Evolutionary conservation across 2,329 filamentous ascomycete species (phyloP).

Genomic region (Fusarium sambucinum): DNA sequence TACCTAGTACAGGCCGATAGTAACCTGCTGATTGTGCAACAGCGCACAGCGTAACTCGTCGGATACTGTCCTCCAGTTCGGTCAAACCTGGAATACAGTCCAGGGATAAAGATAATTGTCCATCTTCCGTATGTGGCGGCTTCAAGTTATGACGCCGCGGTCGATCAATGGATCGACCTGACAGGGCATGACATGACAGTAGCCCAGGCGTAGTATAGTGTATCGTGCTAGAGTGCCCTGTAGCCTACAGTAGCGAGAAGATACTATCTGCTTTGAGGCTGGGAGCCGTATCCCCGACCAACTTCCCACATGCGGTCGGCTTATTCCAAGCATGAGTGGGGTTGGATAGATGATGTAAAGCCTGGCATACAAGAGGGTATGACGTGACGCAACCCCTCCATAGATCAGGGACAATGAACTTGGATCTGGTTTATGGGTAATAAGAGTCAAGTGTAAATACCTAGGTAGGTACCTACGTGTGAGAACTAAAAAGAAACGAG

Average conservation of each 20-base stretch:
- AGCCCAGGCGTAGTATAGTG: background rate
- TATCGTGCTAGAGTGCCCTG: background rate
- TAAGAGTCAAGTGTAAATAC: no score
- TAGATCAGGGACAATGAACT: background rate
- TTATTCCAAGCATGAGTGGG: background rate
- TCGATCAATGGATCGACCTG: constrained; percentile 23
- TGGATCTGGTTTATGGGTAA: background rate
- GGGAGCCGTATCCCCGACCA: background rate
- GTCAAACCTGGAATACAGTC: background rate
- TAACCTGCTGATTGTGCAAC: background rate
- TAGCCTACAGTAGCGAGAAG: background rate
- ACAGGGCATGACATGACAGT: background rate
- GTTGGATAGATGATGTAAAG: constrained; percentile 38
- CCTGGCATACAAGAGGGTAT: constrained; percentile 20
- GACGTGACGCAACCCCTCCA: constrained; percentile 28
- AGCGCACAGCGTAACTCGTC: background rate
- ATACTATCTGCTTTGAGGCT: background rate
- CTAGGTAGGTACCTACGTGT: background rate
- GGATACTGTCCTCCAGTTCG: constrained; percentile 6
- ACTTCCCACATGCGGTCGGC: constrained; percentile 12
- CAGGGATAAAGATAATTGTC: constrained; percentile 3
- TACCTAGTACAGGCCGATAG: constrained; percentile 1
- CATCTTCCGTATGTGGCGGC: constrained; percentile 30
- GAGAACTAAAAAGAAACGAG: constrained; percentile 7
- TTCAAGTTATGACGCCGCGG: constrained; percentile 35